Evolutionary conservation across 2,329 filamentous ascomycete species (phyloP), one percentile per base, ranked within the genome.

Genomic region (Aspergillus hortae): DNA sequence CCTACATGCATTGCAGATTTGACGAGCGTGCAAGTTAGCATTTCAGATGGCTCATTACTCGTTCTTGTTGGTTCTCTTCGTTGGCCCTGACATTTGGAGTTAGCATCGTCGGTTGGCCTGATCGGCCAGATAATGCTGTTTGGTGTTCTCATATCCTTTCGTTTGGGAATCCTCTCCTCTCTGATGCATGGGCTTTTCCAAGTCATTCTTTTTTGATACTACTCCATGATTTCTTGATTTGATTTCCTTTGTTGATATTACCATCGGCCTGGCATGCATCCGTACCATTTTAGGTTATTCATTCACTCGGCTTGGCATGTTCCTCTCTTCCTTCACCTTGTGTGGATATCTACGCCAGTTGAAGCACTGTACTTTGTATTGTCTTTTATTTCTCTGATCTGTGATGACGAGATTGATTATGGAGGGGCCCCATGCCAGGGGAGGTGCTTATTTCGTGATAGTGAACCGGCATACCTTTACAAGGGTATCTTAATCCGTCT

Each of bases 171-270:
- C 54, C 23, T 49, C 55, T 42, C 52, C 49, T 36, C 54, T 59
- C 51, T 52, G 25, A 49, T 46, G 52, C 49, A 52, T 52, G 46
- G 44, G 30, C 53, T 52, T 54, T 35, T 48, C 48, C 51, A 23
- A 23, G 49, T 46, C 54, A 47, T 59, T 60, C 55, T 48, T 58
- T 56, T 45, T 32, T 51, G 48, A 54, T 53, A 44, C 48, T 55
- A 44, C 48, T 51, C 48, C 53, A 61, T 56, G 55, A 56, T 47
- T 48, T 46, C 46, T 52, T 52, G 47, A 47, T 53, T 41, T 50
- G 36, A 43, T 61, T 61, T 58, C 60, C 51, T 62, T 56, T 61
- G 59, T 62, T 56, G 42, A 56, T 54, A 53, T 52, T 45, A 56
- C 46, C 46, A 49, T 49, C 48, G 52, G 44, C 46, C 43, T 54